phyloP scores from a whole-genome alignment of 345 rosid species.

The Eucalyptus regnans region DNA sequence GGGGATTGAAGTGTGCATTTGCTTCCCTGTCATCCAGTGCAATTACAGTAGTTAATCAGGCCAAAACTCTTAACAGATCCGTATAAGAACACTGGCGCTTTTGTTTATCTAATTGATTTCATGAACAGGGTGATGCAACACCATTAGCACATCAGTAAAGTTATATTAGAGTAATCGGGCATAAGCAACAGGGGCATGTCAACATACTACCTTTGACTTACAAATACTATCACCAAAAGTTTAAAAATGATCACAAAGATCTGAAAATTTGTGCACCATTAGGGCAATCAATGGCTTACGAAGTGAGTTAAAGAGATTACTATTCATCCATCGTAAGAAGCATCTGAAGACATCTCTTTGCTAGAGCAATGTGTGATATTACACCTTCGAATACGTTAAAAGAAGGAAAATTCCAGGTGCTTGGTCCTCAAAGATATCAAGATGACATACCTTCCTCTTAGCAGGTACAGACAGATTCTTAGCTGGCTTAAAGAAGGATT shows the following conservation, averaged over 20 bases:
- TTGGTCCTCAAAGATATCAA: background rate
- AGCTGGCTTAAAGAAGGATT: slow-evolving; percentile 76
- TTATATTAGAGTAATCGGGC: background rate
- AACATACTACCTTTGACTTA: background rate
- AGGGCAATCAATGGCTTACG: background rate
- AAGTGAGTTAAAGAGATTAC: background rate
- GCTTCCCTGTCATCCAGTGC: slow-evolving; percentile 54
- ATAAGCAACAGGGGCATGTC: background rate
- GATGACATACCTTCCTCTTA: slow-evolving; percentile 62
- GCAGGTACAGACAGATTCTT: slow-evolving; percentile 34
- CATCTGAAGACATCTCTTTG: background rate
- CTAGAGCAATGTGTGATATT: background rate
- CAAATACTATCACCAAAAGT: background rate
- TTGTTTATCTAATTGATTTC: background rate
- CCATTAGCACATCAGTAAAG: background rate
- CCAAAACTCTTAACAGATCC: background rate
- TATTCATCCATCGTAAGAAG: background rate
- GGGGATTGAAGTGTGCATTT: slow-evolving; percentile 43
- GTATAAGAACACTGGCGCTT: background rate
- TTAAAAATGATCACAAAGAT: background rate
- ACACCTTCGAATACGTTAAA: background rate
- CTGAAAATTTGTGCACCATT: background rate
- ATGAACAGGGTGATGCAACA: background rate
- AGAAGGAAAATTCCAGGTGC: background rate
- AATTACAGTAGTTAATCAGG: slow-evolving; percentile 25